Evolutionary conservation across 441 rosid genomes (phyloP).

Genomic region (Bruguiera hainesii): DNA sequence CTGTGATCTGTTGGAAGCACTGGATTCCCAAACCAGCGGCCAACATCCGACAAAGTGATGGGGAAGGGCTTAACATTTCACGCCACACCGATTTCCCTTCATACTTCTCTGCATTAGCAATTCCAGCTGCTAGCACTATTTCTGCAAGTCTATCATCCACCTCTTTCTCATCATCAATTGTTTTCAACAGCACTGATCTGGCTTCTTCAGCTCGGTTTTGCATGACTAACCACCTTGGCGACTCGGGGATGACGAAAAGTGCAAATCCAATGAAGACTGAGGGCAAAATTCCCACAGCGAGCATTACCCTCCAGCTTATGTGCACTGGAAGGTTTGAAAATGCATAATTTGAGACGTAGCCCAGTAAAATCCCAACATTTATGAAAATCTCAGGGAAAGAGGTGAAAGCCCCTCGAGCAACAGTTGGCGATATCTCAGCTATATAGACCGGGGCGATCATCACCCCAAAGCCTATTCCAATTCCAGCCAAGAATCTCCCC

Average conservation of each 20-base stretch:
- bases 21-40: constrained; percentile 80
- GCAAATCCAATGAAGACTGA: constrained; percentile 68
- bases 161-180: constrained; percentile 61
- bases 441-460: constrained; percentile 89
- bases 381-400: constrained; percentile 86
- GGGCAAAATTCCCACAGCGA: constrained; percentile 80
- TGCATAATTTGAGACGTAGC: constrained; percentile 83
- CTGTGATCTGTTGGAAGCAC: constrained; percentile 85
- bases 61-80: constrained; percentile 73
- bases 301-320: constrained; percentile 84
- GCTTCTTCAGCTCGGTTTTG: constrained; percentile 70
- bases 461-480: constrained; percentile 81
- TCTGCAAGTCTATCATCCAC: constrained; percentile 75
- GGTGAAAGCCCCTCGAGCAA: constrained; percentile 64
- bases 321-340: constrained; percentile 68
- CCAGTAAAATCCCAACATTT: constrained; percentile 78
- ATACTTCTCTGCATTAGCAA: constrained; percentile 28
- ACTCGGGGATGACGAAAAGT: constrained; percentile 79
- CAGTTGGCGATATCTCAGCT: constrained; percentile 78
- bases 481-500: constrained; percentile 73
- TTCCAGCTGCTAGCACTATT: constrained; percentile 62
- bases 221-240: constrained; percentile 88
- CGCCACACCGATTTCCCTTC: constrained; percentile 74
- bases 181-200: constrained; percentile 58
- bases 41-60: constrained; percentile 59